Evolutionary conservation across 1,139 yeast genomes (phyloP), one percentile per base, ranked within the genome.

Genomic region (Geotrichum cucujoidarum): DNA sequence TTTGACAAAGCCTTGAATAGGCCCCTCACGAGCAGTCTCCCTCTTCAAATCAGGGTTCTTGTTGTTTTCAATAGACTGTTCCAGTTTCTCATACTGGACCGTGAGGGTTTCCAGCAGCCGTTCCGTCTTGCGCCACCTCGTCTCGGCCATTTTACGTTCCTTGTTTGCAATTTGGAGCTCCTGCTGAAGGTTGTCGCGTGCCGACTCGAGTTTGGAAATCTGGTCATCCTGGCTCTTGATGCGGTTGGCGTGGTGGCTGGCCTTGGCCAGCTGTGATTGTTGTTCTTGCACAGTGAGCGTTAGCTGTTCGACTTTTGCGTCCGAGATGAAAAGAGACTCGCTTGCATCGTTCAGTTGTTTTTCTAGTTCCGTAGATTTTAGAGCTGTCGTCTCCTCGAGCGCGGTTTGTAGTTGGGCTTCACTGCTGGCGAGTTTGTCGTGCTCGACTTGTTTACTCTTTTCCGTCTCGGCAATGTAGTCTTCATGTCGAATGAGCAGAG

Each of bases 91-190:
- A 37, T 58, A 60, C 37, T 60, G 62, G 16, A 35, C 30, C 6
- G 58, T 50, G 24, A 60, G 54, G 32, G 54, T 53, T 37, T 57
- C 60, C 5, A 59, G 50, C 21, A 53, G 45, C 22, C 56, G 47
- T 40, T 60, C 61, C 2, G 62, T 52, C 32, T 52, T 53, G 21
- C 55, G 47, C 58, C 60, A 56, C 29, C 55, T 43, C 8, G 50
- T 38, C 42, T 57, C 60, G 4, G 58, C 60, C 11, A 47, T 48
- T n/a, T 45, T 43, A 35, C 53, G 55, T 18, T 57, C 60, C 22
- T 50, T 45, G 18, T 42, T 34, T 14, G 53, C 51, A 11, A 43
- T 32, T n/a, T 49, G 43, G 7, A 56, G 50, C 36, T 60, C 61
- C 20, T 49, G 48, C 7, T 49, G 55, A 14, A 60, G 48, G 5